Conservation (phyloP, 2,329 filamentous ascomycete species). For the Aspergillus fijiensis region DNA sequence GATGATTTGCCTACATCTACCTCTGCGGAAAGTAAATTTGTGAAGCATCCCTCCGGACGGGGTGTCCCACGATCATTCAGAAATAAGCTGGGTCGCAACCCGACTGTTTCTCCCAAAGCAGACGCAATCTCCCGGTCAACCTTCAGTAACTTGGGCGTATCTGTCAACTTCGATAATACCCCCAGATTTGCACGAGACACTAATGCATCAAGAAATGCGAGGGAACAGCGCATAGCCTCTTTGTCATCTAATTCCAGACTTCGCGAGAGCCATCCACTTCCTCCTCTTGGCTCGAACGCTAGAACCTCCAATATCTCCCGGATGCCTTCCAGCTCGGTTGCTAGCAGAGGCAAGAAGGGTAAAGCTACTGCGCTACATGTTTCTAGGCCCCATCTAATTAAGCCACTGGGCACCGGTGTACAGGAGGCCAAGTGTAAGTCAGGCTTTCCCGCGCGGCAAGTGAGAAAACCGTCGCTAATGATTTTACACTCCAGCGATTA, state of each 20-base stretch:
- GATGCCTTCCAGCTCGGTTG: slow-evolving; percentile 51
- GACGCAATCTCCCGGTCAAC: slow-evolving; percentile 54
- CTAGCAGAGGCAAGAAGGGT: slow-evolving; percentile 48
- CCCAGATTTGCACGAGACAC: slow-evolving; percentile 67
- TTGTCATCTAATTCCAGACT: slow-evolving; percentile 35
- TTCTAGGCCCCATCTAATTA: slow-evolving; percentile 80
- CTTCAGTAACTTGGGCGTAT: slow-evolving; percentile 53
- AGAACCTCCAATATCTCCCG: slow-evolving; percentile 55
- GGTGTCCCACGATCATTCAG: slow-evolving; percentile 65
- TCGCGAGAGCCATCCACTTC: slow-evolving; percentile 48
- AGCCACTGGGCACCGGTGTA: slow-evolving; percentile 70
- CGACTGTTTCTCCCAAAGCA: slow-evolving; percentile 31
- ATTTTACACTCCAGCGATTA: slow-evolving; percentile 61
- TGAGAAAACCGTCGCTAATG: neutral
- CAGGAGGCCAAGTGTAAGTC: slow-evolving; percentile 77
- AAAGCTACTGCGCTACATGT: slow-evolving; percentile 35
- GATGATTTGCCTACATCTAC: slow-evolving; percentile 91
- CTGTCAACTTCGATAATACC: slow-evolving; percentile 47
- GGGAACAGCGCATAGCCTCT: slow-evolving; percentile 59
- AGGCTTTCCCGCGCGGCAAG: neutral
- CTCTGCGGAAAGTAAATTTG: slow-evolving; percentile 74
- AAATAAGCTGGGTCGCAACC: slow-evolving; percentile 49
- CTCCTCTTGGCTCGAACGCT: slow-evolving; percentile 59
- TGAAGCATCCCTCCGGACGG: slow-evolving; percentile 72
- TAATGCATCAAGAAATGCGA: slow-evolving; percentile 63